Conservation (phyloP, 1,284 basidiomycete species). For the Volvariella surrecta region DNA sequence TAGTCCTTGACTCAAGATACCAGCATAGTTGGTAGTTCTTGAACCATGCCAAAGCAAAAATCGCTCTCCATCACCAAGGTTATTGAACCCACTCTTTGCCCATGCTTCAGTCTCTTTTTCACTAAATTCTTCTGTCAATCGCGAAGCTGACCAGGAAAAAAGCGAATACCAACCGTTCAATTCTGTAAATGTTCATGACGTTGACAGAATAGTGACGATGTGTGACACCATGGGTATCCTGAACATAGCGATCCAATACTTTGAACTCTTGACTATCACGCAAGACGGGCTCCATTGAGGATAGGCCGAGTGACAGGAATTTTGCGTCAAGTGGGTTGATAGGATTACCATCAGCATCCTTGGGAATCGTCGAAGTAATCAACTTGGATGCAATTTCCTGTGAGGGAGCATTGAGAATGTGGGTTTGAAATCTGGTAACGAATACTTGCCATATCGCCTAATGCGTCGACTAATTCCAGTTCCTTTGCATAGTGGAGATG, state of each 20-base stretch:
- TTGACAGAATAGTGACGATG: constrained; percentile 35
- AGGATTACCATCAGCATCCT: constrained; percentile 34
- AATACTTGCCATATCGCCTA: constrained; percentile 47
- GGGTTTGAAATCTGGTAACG: neutral
- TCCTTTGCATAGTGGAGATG: constrained; percentile 26
- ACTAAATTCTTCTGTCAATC: constrained; percentile 25
- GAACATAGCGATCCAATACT: constrained; percentile 39
- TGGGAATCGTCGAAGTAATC: constrained; percentile 31
- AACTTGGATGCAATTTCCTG: constrained; percentile 55
- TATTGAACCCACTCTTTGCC: constrained; percentile 37
- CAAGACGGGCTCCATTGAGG: constrained; percentile 42
- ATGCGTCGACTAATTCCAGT: constrained; percentile 57
- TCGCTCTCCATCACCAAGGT: constrained; percentile 39
- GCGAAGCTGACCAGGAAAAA: no score
- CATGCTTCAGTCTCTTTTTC: constrained; percentile 44
- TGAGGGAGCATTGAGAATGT: constrained; percentile 5
- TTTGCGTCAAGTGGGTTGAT: constrained; percentile 52
- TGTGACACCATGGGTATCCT: constrained; percentile 49
- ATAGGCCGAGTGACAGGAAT: constrained; percentile 45
- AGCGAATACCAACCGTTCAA: constrained; percentile 40
- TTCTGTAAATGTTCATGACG: constrained; percentile 43
- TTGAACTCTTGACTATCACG: constrained; percentile 37
- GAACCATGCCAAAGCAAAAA: constrained; percentile 63
- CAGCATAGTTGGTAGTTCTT: constrained; percentile 56
- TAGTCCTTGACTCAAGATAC: constrained; percentile 58